Evolutionary conservation across 192 early-diverging fungal species (phyloP), one percentile per base, ranked within the genome.

Genomic region (Allomyces javanicus): DNA sequence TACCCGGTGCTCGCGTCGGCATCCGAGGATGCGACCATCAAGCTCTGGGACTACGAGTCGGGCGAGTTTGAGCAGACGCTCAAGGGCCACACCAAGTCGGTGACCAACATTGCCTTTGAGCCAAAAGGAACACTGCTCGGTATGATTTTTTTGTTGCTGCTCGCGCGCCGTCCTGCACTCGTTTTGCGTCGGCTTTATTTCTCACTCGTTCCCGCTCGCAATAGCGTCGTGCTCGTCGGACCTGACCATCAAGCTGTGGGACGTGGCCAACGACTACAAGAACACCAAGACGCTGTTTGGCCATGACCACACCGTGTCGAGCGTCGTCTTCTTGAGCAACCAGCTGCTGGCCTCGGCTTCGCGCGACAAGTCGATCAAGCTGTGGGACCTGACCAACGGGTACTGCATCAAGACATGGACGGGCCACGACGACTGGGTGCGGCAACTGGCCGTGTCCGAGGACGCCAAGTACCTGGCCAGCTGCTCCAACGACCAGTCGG

Each of bases 71-170:
- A 96, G 73, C 74, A 88, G 45, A 92, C 94, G 0, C 75, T 97
- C 6, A 94, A 94, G 70, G 93, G 94, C 55, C 94, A 97, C 71
- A 97, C 94, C 1, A 93, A 95, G 68, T 78, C 92, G 12, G 91
- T 97, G n/a, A 87, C 90, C 70, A 87, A 88, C 82, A 65, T 97
- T 25, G 79, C 83, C 0, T 96, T 90, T 75, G 91, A 90, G 69
- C 64, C 83, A 17, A 90, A 91, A 63, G 93, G 94, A 43, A 79
- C 82, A 10, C 77, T 85, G 63, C 73, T 94, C 63, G 86, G 89
- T 91, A 80, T 67, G 72, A 40, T 40, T 40, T 7, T 40, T 40
- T 40, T 40, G n/a, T n/a, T 40, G 33, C 33, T 40, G 7, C 33
- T 9, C 2, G 33, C 33, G 9, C 33, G 33, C 33, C n/a, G n/a